phyloP scores from a whole-genome alignment of 1,284 basidiomycete genomes.

The Ceratobasidium theobromae region DNA sequence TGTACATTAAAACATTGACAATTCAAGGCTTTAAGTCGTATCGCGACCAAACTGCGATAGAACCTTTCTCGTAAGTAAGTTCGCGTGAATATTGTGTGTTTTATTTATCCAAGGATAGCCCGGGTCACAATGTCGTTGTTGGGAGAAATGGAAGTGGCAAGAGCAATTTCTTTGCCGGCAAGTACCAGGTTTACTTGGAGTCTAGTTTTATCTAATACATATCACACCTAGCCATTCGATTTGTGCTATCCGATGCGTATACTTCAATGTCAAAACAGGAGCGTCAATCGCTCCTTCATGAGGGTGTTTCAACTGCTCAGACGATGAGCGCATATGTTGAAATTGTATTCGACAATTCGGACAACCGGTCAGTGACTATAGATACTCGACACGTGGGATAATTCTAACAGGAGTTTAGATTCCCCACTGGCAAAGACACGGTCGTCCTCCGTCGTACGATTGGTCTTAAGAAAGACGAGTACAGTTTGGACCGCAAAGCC shows the following conservation, averaged over 20 bases:
- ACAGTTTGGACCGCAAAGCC: conserved; percentile 93
- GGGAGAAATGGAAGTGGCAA: conserved; percentile 95
- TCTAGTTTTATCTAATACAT: neutral
- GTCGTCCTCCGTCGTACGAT: conserved; percentile 90
- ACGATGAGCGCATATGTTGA: conserved; percentile 92
- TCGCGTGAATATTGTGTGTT: conserved; percentile 20
- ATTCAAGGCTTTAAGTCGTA: conserved; percentile 98
- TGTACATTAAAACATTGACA: conserved; percentile 90
- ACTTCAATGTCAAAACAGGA: conserved; percentile 94
- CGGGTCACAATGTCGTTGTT: conserved; percentile 90
- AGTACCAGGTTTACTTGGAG: conserved; percentile 37
- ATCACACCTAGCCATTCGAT: conserved; percentile 76
- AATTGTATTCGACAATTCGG: conserved; percentile 87
- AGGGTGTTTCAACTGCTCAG: conserved; percentile 84
- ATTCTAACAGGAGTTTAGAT: conserved; percentile 43
- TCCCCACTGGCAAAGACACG: conserved; percentile 84
- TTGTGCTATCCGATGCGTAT: conserved; percentile 96
- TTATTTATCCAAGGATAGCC: conserved; percentile 52
- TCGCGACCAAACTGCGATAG: conserved; percentile 58
- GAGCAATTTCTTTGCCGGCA: conserved; percentile 94
- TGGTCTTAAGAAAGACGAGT: conserved; percentile 98
- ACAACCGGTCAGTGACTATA: conserved; percentile 56
- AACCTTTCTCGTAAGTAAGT: conserved; percentile 49
- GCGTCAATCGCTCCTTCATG: conserved; percentile 87
- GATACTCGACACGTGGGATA: neutral